Percentiles rank a stretch among this genome's conserved stretches.
These are phyloP conservation scores for Boehmeria nivea DNA, from an alignment of 306 rosid genomes.

Conservation along the genomic window DNA sequence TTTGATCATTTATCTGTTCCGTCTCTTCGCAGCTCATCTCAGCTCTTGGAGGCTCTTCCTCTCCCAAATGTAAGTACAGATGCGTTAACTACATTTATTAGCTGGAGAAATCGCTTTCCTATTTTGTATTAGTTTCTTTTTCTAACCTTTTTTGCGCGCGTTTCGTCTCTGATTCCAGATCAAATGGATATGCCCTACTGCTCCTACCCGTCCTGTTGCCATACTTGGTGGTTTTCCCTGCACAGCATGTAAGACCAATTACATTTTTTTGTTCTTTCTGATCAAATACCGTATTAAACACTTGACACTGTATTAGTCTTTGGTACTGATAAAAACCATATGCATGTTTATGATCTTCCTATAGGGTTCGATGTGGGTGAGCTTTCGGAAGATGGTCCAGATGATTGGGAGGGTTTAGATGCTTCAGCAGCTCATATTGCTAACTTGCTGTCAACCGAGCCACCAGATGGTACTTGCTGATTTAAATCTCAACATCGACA, in stretches of 20 bases:
- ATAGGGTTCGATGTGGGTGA: constrained; percentile 99
- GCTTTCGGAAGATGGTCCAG: constrained; percentile 85
- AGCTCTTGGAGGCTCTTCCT: constrained; percentile 79
- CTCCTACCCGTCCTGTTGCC: constrained; percentile 96
- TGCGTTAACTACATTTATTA: constrained; percentile 16
- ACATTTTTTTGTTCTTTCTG: constrained; percentile 8
- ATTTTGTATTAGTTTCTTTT: constrained; percentile 8
- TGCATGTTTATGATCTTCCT: constrained; percentile 22
- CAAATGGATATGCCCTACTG: constrained; percentile 99
- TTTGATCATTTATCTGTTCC: constrained; percentile 33
- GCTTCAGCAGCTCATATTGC: constrained; percentile 92
- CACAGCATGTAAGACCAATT: constrained; percentile 71
- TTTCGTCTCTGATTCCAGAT: constrained; percentile 44
- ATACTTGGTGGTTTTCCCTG: constrained; percentile 91
- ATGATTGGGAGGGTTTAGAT: constrained; percentile 98
- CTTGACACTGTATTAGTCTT: not conserved
- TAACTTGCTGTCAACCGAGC: constrained; percentile 89
- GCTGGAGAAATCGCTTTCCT: constrained; percentile 11
- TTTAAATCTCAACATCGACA: not conserved
- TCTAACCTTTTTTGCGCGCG: not conserved
- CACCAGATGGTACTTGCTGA: constrained; percentile 68
- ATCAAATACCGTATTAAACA: not conserved
- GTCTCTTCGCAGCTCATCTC: constrained; percentile 74
- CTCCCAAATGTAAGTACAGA: constrained; percentile 79
- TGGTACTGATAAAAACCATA: not conserved